phyloP scores from a whole-genome alignment of 164 flowering plant genomes.

The Liriodendron chinense region DNA sequence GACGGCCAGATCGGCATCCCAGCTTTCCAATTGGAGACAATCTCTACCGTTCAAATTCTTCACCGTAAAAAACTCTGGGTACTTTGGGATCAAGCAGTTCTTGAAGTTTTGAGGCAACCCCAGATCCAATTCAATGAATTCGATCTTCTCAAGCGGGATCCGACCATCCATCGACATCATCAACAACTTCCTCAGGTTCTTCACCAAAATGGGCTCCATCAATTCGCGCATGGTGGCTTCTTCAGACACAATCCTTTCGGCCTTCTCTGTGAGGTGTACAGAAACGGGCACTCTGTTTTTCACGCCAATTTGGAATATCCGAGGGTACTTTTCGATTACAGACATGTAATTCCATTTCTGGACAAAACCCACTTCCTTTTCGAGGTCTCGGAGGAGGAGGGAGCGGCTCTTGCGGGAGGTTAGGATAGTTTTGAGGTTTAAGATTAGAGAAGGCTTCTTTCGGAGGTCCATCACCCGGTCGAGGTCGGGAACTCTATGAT shows the following conservation, averaged over 20 bases:
- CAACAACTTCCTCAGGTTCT: constrained; percentile 74
- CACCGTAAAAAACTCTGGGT: constrained; percentile 64
- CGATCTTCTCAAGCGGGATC: constrained; percentile 67
- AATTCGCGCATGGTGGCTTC: constrained; percentile 41
- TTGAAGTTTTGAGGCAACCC: constrained; percentile 74
- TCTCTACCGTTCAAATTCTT: constrained; percentile 52
- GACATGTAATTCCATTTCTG: constrained; percentile 92
- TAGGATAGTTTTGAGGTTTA: constrained; percentile 70
- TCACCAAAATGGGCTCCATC: constrained; percentile 88
- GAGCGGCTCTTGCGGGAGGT: constrained; percentile 49
- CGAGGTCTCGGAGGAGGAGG: constrained; percentile 70
- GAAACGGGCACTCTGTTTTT: constrained; percentile 53
- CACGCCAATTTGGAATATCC: constrained; percentile 66
- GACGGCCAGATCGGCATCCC: constrained; percentile 84
- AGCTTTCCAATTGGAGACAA: constrained; percentile 66
- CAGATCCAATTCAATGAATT: constrained; percentile 50
- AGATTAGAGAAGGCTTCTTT: constrained; percentile 79
- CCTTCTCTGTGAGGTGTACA: constrained; percentile 64
- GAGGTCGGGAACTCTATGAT: constrained; percentile 69
- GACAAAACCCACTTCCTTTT: constrained; percentile 86
- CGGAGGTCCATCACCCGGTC: constrained; percentile 81
- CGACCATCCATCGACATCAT: constrained; percentile 91
- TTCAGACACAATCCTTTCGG: constrained; percentile 46
- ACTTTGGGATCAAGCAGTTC: constrained; percentile 57
- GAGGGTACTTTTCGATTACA: constrained; percentile 73